These are phyloP conservation scores for Fusarium falciforme DNA, from an alignment of 2,329 filamentous ascomycete species.

Conservation along the genomic window DNA sequence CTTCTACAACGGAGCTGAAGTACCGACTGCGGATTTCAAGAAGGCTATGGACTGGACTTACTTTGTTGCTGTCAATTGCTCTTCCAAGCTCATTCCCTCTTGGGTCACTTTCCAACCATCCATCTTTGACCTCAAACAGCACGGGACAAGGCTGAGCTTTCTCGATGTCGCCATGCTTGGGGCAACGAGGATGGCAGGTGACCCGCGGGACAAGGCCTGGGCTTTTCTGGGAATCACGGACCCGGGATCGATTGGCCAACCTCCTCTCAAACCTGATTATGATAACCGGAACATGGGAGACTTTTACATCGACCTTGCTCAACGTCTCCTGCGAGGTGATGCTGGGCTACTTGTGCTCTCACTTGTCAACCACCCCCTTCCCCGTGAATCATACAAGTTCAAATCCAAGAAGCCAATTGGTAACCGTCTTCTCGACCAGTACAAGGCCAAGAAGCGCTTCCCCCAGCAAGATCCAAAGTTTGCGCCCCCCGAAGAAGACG, in stretches of 20 bases:
- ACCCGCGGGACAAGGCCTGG: slow-evolving; percentile 21
- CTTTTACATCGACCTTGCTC: slow-evolving; percentile 15
- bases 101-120: slow-evolving; percentile 20
- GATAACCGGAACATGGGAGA: slow-evolving; percentile 15
- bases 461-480: not conserved
- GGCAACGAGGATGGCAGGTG: slow-evolving; percentile 12
- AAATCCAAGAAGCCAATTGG: slow-evolving; percentile 12
- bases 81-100: not conserved
- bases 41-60: slow-evolving; percentile 26
- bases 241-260: not conserved
- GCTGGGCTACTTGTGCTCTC: slow-evolving; percentile 9
- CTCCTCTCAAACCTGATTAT: slow-evolving; percentile 1
- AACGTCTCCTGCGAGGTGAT: slow-evolving; percentile 1
- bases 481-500: slow-evolving; percentile 5
- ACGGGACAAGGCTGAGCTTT: not conserved
- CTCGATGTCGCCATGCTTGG: slow-evolving; percentile 16
- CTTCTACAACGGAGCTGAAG: slow-evolving; percentile 4
- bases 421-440: not conserved
- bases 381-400: slow-evolving; percentile 5
- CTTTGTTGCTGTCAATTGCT: slow-evolving; percentile 2
- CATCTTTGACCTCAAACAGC: slow-evolving; percentile 11
- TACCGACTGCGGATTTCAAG: not conserved
- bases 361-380: slow-evolving; percentile 8
- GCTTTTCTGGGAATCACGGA: slow-evolving; percentile 17
- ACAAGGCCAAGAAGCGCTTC: slow-evolving; percentile 9